Evolutionary conservation across 257 asterid species (phyloP).

Genomic region (Forsythia suspensa): DNA sequence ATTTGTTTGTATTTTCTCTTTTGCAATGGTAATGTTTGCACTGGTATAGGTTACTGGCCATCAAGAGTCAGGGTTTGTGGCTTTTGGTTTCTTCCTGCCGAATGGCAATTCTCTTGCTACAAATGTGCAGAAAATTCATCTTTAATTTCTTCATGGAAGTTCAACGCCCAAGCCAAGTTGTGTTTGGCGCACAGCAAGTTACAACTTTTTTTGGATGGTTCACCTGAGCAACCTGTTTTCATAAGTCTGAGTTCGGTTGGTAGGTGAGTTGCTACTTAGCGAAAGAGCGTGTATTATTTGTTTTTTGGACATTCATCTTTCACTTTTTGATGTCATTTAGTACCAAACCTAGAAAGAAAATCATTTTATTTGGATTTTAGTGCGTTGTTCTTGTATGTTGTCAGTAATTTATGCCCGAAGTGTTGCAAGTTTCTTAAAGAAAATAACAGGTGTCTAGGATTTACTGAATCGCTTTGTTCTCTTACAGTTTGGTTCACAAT

Average conservation of each 20-base stretch:
- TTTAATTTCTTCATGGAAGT: constrained; percentile 28
- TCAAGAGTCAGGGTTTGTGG: constrained; percentile 84
- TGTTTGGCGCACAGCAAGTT: constrained; percentile 62
- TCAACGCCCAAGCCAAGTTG: constrained; percentile 39
- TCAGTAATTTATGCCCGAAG: constrained; percentile 7
- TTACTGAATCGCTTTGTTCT: too few relatives aligned
- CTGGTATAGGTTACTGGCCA: constrained; percentile 85
- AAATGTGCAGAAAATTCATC: constrained; percentile 67
- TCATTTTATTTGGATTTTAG: neutral
- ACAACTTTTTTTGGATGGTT: constrained; percentile 46
- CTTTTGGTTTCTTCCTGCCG: constrained; percentile 82
- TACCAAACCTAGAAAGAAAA: neutral
- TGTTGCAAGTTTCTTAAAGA: constrained; percentile 20
- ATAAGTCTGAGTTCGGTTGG: constrained; percentile 84
- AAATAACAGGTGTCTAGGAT: constrained; percentile 1
- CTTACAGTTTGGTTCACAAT: too few relatives aligned
- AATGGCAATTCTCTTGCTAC: constrained; percentile 89
- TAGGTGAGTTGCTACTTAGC: constrained; percentile 54
- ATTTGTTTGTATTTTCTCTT: neutral
- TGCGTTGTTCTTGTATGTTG: constrained; percentile 2
- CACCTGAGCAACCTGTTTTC: constrained; percentile 64
- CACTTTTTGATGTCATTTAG: neutral
- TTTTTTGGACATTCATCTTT: neutral
- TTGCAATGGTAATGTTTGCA: constrained; percentile 10
- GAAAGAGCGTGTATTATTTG: constrained; percentile 3